Conservation (phyloP, 1,284 basidiomycete species). For the Ustilago curta region DNA sequence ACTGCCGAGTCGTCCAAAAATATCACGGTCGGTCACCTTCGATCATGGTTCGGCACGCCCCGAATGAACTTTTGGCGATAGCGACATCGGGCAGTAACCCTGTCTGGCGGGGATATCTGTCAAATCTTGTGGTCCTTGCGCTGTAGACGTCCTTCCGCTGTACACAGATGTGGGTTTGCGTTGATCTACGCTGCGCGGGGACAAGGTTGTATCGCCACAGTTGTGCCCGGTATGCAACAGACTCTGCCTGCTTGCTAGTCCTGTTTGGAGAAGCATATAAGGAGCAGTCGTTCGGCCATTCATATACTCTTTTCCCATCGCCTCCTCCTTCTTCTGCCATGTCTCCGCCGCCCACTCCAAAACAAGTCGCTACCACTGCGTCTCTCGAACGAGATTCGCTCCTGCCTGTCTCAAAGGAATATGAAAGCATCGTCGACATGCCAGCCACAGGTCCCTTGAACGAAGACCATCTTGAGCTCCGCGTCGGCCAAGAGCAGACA, state of each 20-base stretch:
- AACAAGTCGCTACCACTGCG: constrained; percentile 6
- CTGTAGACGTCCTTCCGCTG: neutral
- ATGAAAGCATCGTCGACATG: constrained; percentile 7
- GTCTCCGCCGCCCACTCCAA: neutral
- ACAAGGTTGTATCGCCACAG: neutral
- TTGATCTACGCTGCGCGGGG: neutral
- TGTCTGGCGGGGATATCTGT: neutral
- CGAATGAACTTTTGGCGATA: neutral
- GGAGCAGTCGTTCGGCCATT: neutral
- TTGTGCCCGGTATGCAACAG: neutral
- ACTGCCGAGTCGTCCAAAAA: constrained; percentile 1
- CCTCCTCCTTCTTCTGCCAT: neutral
- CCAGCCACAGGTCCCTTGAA: constrained; percentile 17
- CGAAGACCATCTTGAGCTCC: constrained; percentile 31
- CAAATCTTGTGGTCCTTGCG: neutral
- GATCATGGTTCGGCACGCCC: constrained; percentile 6
- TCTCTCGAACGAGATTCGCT: constrained; percentile 28
- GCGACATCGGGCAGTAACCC: neutral
- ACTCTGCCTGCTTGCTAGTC: neutral
- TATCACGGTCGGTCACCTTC: constrained; percentile 21
- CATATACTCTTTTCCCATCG: neutral
- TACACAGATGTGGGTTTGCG: neutral
- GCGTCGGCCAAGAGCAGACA: constrained; percentile 13
- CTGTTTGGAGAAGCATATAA: neutral
- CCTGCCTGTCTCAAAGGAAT: neutral